Evolutionary conservation across 2,329 filamentous ascomycete genomes (phyloP), one percentile per base, ranked within the genome.

Genomic region (Orbilia ellipsospora): DNA sequence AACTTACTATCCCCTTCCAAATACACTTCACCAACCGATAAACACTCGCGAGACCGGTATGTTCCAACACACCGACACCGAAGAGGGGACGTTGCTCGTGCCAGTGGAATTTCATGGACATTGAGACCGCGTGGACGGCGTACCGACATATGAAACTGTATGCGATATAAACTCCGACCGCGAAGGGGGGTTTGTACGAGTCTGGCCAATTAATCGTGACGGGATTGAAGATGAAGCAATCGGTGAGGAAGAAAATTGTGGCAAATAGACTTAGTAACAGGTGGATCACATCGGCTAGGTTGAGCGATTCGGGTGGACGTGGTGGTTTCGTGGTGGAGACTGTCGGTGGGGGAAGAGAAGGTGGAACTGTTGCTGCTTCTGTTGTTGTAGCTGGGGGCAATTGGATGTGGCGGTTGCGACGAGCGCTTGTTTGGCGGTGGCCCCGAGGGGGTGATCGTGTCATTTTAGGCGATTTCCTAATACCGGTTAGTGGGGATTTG

Each of bases 131-230:
- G 13, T 65, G 50, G 26, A 50, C 36, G 10, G 40, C 23, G 23
- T 61, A 73, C 6, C 61, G 60, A 31, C 56, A 60, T 26, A 73
- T 50, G 28, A 50, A 12, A 15, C 68, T 66, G 16, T 73, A 73
- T 6, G 59, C 42, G 18, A 52, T 4, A n/a, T 57, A 56, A 26
- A 70, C 60, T 4, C 13, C 42, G 26, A 65, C 20, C 3, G 60
- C n/a, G 31, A 72, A 72, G 1, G 20, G 45, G 0, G 45, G 26
- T 36, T 65, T 63, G 10, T 44, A 26, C 7, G 13, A 6, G 16
- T 28, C 12, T 3, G 60, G 23, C 67, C 67, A 72, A 13, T 51
- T 20, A 20, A 59, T 60, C 15, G 61, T 72, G 10, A 57, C 15
- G 4, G 61, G 44, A 16, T 65, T 63, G 48, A 72, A 59, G 4